These are phyloP conservation scores for Cladophialophora immunda DNA, from an alignment of 2,329 filamentous ascomycete genomes.

Conservation along the genomic window DNA sequence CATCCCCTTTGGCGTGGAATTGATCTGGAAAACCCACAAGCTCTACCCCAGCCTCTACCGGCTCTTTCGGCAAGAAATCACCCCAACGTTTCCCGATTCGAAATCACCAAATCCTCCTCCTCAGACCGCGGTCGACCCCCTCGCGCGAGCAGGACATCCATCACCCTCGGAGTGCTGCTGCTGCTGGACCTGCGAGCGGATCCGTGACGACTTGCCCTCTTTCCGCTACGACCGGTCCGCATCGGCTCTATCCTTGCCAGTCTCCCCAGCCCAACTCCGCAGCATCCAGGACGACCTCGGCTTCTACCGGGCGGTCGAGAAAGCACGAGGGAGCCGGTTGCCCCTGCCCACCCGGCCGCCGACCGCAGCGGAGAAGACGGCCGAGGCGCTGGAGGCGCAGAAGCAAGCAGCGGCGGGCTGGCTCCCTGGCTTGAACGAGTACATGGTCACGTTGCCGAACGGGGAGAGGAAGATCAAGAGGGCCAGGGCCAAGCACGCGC, in stretches of 20 bases:
- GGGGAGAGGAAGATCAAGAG: conserved; percentile 26
- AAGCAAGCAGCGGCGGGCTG: conserved; percentile 15
- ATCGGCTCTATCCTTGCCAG: neutral
- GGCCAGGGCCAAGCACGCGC: conserved; percentile 10
- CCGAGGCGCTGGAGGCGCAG: conserved; percentile 16
- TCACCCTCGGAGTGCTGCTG: conserved; percentile 23
- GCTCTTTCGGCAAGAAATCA: neutral
- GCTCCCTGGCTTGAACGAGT: conserved; percentile 22
- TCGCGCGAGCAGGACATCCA: too few relatives aligned
- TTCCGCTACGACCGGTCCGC: too few relatives aligned
- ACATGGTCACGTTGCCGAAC: conserved; percentile 21
- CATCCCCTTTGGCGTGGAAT: conserved; percentile 9
- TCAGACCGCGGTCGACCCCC: too few relatives aligned
- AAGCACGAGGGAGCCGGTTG: conserved; percentile 9
- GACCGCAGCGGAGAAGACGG: conserved; percentile 25
- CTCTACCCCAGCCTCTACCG: conserved; percentile 27
- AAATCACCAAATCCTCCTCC: neutral
- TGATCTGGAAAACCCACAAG: conserved; percentile 34
- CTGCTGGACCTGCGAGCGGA: conserved; percentile 36
- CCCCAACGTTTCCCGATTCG: neutral
- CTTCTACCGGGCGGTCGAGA: conserved; percentile 26
- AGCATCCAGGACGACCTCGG: conserved; percentile 22
- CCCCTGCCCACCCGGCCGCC: conserved; percentile 23
- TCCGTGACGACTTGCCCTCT: conserved; percentile 25
- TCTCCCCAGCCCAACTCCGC: conserved; percentile 18